Evolutionary conservation across 768 basidiomycete species (phyloP).

Genomic region (Trametes cinnabarina): DNA sequence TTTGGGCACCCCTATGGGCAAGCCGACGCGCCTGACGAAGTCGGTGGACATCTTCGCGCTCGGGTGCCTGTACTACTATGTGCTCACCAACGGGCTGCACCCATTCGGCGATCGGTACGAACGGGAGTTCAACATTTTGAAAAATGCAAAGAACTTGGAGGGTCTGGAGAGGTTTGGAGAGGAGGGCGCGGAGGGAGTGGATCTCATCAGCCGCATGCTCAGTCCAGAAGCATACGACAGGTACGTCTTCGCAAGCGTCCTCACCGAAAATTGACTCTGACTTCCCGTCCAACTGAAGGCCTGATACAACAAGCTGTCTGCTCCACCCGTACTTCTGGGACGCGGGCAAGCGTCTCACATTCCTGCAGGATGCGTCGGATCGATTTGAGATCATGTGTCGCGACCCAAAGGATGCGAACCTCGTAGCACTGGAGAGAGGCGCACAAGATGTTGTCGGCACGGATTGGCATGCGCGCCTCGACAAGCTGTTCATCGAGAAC

Average conservation of each 20-base stretch:
- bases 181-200: constrained; percentile 87
- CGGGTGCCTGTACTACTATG: constrained; percentile 94
- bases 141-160: constrained; percentile 68
- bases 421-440: constrained; percentile 71
- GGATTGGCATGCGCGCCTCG: constrained; percentile 87
- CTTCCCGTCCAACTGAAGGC: constrained; percentile 45
- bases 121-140: constrained; percentile 90
- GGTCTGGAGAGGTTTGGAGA: constrained; percentile 82
- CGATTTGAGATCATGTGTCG: constrained; percentile 97
- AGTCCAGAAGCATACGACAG: constrained; percentile 69
- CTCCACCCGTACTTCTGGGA: constrained; percentile 98
- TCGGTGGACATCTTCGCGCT: constrained; percentile 96
- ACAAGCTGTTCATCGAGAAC: constrained; percentile 90
- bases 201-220: constrained; percentile 80
- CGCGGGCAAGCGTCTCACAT: constrained; percentile 75
- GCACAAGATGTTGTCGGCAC: constrained; percentile 74
- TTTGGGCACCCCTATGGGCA: constrained; percentile 39
- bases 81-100: constrained; percentile 85
- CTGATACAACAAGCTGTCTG: constrained; percentile 83
- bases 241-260: constrained; percentile 42
- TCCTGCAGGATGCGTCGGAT: constrained; percentile 97
- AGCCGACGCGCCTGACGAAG: constrained; percentile 79
- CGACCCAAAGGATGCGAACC: constrained; percentile 77
- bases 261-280: neutral
- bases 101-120: constrained; percentile 94